Conservation (phyloP, 345 rosid species). For the Melastoma malabathricum region DNA sequence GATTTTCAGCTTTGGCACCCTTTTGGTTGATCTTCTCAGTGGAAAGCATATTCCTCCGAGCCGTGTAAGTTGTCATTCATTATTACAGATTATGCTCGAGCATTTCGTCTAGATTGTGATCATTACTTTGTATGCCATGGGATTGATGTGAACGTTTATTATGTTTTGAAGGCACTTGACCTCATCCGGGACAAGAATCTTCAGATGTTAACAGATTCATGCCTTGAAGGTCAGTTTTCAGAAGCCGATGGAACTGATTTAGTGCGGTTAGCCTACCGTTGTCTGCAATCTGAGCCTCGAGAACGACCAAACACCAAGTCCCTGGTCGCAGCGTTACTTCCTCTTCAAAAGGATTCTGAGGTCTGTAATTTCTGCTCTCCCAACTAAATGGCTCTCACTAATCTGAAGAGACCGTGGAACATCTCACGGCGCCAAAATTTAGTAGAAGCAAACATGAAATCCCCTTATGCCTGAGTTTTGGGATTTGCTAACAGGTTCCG, state of each 20-base stretch:
- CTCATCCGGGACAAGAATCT: conserved; percentile 73
- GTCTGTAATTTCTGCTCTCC: conserved; percentile 15
- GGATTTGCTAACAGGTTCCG: conserved; percentile 35
- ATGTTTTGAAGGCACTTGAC: conserved; percentile 61
- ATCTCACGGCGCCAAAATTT: no score
- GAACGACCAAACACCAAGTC: conserved; percentile 71
- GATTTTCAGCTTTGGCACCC: conserved; percentile 81
- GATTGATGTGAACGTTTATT: no score
- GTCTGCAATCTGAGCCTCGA: conserved; percentile 74
- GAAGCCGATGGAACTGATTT: conserved; percentile 61
- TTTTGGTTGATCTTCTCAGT: conserved; percentile 81
- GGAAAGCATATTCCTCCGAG: conserved; percentile 97
- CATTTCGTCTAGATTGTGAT: not conserved
- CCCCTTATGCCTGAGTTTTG: not conserved
- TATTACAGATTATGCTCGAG: not conserved
- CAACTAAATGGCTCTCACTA: not conserved
- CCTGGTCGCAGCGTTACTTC: conserved; percentile 49
- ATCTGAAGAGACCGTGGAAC: no score
- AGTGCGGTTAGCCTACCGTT: conserved; percentile 64
- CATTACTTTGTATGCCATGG: not conserved
- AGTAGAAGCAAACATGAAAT: no score
- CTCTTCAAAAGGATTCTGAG: conserved; percentile 81
- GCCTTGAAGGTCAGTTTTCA: conserved; percentile 75
- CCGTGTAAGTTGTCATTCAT: conserved; percentile 43
- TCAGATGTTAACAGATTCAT: conserved; percentile 74